These are phyloP conservation scores for Oemleria cerasiformis DNA, from an alignment of 306 rosid species.

Conservation along the genomic window DNA sequence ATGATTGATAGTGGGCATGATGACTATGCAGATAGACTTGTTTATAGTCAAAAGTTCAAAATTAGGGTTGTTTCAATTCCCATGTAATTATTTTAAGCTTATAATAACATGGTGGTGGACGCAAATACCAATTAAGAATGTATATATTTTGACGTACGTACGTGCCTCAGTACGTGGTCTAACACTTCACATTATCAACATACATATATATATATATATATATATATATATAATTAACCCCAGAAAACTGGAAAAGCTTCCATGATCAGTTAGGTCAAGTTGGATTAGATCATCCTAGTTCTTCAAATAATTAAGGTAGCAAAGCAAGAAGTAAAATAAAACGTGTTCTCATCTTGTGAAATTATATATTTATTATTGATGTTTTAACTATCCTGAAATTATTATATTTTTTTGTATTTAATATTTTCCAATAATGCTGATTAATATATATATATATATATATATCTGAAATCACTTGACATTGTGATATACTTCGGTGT, in stretches of 20 bases:
- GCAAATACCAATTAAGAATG: not conserved
- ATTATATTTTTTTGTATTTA: too few relatives aligned
- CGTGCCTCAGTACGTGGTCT: not conserved
- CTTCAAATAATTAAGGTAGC: too few relatives aligned
- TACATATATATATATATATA: too few relatives aligned
- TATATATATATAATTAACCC: not conserved
- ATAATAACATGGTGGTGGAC: too few relatives aligned
- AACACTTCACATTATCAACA: not conserved
- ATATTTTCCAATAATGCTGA: too few relatives aligned
- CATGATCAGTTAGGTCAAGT: not conserved
- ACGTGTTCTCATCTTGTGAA: too few relatives aligned
- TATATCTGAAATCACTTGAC: too few relatives aligned
- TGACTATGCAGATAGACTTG: not conserved
- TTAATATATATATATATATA: too few relatives aligned
- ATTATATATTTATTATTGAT: not conserved
- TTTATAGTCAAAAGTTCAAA: not conserved
- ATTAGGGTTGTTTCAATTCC: not conserved
- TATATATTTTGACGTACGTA: not conserved
- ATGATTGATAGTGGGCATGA: not conserved
- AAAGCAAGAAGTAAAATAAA: too few relatives aligned
- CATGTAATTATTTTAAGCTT: not conserved
- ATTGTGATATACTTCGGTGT: too few relatives aligned
- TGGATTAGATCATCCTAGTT: conserved; percentile 2
- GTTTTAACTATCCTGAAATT: too few relatives aligned
- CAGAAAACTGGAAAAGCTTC: not conserved